Evolutionary conservation across 148 eudicot species (phyloP), one percentile per base, ranked within the genome.

Genomic region (Chenopodium album): DNA sequence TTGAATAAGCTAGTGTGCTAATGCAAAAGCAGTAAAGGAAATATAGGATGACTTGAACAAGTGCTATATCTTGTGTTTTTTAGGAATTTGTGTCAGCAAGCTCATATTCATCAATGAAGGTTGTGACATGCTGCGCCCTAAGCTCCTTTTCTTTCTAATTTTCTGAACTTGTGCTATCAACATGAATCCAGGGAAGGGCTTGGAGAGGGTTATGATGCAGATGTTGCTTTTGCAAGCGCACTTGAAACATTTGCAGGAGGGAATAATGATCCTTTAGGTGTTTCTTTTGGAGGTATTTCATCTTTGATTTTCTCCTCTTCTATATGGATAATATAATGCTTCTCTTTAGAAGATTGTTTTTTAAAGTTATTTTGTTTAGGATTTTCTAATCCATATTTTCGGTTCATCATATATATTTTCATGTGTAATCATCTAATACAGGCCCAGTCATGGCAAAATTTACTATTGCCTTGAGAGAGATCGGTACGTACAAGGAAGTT

Each of bases 371-470:
- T 79, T 68, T 59, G 41, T 81, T 76, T 23, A 69, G 17, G 23
- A 73, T 11, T 47, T 17, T 75, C 47, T 47, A 46, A 48, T 14
- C 31, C 4, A 73, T 67, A 37, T 26, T 67, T 28, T 13, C 46
- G 59, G 29, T 20, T 9, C 41, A 9, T 71, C 23, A 19, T 41
- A 65, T 63, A 74, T 62, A 29, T 64, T n/a, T 34, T 71, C 9
- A 31, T 76, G 62, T 29, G 31, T 72, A 76, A 66, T 81, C 16
- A 74, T 62, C 29, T 37, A 50, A 73, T 71, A 70, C 86, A 94
- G 98, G 98, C 37, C 95, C 98, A 74, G 89, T 90, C 80, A 93
- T 95, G 97, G 85, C 91, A 59, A 93, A 93, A 80, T 92, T 93
- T 86, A 89, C 92, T 46, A 86, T 88, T 88, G 94, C 92, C 82